Base-by-base conservation (phyloP, 148 eudicot genomes). In the Rheum nobile region DNA sequence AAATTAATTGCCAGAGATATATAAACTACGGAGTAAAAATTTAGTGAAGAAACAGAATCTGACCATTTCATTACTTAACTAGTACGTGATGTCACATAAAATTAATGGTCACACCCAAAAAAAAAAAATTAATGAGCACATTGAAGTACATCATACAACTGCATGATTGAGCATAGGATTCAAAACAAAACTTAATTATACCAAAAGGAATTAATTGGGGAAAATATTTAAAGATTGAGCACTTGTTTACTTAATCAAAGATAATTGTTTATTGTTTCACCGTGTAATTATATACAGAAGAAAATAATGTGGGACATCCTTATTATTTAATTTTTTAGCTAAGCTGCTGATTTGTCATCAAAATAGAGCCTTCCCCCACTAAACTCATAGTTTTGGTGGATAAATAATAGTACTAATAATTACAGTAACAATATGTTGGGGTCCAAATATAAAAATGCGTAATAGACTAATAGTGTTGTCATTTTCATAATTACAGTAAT, bases 11-110 rank as follows among this genome's bases (percentile, higher is more conserved):
- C 32, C 67, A 61, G 17, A 61, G 28, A 61, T 22, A 61, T 12
- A 61, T 29, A 61, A 61, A 14, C 37, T 26, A 11, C 11, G 28
- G 28, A 11, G n/a, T n/a, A n/a, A n/a, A n/a, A n/a, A n/a, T 11
- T 28, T 59, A 3, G 67, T 59, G 67, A 61, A 61, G 67, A 28
- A 29, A 35, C 37, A 24, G 65, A 29, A 29, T 61, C 67, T 61
- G 67, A 61, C 67, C 67, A 14, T 28, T 26, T 54, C 2, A 61
- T 61, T 29, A 29, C 67, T 57, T 21, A 57, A 57, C 67, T 57
- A 57, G 67, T 57, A 57, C 67, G 32, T 57, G 67, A 57, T 28
- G 67, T 29, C 10, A 61, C 67, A 61, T 29, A 61, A 59, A 28
- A 61, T 61, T 29, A 61, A 61, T 61, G 19, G 3, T 28, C 35